Evolutionary conservation across 2,329 filamentous ascomycete genomes (phyloP).

Genomic region (Cladosporium sp.): DNA sequence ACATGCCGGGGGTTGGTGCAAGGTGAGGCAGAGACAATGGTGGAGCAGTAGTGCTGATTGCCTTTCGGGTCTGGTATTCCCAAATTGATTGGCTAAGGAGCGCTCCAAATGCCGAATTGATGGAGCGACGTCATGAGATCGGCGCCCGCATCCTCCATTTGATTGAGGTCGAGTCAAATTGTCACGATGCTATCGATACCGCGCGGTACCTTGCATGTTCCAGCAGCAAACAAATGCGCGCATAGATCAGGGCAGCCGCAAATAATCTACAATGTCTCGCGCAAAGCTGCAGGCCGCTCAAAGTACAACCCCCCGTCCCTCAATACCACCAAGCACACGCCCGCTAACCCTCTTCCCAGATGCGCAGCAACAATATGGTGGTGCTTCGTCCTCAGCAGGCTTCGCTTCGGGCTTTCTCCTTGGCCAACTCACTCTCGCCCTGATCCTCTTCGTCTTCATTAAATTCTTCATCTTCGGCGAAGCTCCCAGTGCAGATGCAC

Average conservation of each 20-base stretch:
- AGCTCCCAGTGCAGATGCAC: conserved; percentile 75
- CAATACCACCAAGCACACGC: neutral
- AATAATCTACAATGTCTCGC: conserved; percentile 25
- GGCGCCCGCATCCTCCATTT: conserved; percentile 11
- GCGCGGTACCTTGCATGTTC: neutral
- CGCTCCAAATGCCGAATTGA: neutral
- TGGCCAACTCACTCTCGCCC: conserved; percentile 85
- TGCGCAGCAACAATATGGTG: conserved; percentile 20
- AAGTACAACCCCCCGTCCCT: conserved; percentile 15
- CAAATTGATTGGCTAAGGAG: neutral
- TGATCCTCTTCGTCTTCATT: conserved; percentile 91
- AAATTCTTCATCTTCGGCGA: conserved; percentile 99
- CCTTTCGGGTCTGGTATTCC: neutral
- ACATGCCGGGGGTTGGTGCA: conserved; percentile 9
- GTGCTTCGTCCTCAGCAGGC: conserved; percentile 43
- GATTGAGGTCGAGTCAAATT: conserved; percentile 6
- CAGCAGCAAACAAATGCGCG: neutral
- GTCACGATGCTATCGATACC: neutral
- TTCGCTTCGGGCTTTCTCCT: conserved; percentile 93
- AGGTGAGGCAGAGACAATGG: neutral
- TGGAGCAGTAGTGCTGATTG: conserved; percentile 12
- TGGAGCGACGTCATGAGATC: conserved; percentile 8
- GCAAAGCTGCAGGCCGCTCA: conserved; percentile 31
- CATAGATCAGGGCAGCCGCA: too few relatives aligned
- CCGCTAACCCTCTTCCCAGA: conserved; percentile 12